Evolutionary conservation across 2,329 filamentous ascomycete genomes (phyloP).

Genomic region (Verticillium nonalfalfae): DNA sequence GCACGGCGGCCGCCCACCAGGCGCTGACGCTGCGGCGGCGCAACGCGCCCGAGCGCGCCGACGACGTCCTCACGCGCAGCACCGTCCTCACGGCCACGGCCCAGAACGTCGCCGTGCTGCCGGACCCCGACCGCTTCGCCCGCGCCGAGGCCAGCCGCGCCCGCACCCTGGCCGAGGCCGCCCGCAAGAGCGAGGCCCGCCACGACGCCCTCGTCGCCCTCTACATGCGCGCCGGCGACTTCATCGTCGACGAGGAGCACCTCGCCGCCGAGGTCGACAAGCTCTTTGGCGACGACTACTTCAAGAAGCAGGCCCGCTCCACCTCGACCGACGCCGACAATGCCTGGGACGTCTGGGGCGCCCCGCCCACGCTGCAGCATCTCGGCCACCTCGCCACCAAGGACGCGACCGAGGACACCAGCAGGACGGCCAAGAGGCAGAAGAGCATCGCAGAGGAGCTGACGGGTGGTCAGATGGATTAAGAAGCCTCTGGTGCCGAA

Average conservation of each 20-base stretch:
- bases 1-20: conserved; percentile 34
- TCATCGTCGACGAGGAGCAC: conserved; percentile 78
- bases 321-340: conserved; percentile 28
- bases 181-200: conserved; percentile 51
- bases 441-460: conserved; percentile 52
- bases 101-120: conserved; percentile 42
- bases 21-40: conserved; percentile 40
- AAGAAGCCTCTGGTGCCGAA: background rate
- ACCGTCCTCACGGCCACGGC: conserved; percentile 51
- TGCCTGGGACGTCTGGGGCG: conserved; percentile 44
- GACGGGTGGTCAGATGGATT: conserved; percentile 51
- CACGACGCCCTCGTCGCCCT: conserved; percentile 74
- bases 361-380: conserved; percentile 35
- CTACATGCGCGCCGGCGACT: conserved; percentile 81
- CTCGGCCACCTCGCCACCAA: conserved; percentile 27
- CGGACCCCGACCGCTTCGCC: conserved; percentile 56
- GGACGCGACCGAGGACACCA: conserved; percentile 27
- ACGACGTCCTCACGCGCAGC: conserved; percentile 69
- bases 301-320: conserved; percentile 32
- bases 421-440: conserved; percentile 43
- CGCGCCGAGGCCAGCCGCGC: conserved; percentile 36
- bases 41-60: conserved; percentile 61
- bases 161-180: conserved; percentile 35
- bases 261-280: conserved; percentile 67
- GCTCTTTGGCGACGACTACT: conserved; percentile 64